Base-by-base conservation (phyloP, 2,329 filamentous ascomycete species). In the Colletotrichum shisoi region DNA sequence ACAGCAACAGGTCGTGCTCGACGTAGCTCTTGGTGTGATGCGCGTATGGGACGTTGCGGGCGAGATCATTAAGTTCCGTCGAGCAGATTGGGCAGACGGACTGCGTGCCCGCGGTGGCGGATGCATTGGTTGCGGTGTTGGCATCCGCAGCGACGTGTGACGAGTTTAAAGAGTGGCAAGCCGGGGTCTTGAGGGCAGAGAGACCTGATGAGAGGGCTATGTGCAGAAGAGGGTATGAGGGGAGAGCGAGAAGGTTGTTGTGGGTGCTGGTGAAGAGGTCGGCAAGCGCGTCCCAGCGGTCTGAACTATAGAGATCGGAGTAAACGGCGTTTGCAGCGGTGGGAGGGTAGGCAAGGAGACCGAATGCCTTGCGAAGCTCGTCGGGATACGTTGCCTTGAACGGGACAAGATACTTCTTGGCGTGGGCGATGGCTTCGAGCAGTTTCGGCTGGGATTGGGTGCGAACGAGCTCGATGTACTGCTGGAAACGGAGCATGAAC, bases 1-100 rank as follows among this genome's bases (percentile, higher is more conserved):
- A 79, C 49, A 98, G 85, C 21, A 96, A 85, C 1, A 95, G 86
- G 75, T 98, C 94, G 52, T 88, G 88, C 75, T 97, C 94, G 37
- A 98, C 92, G 69, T 93, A 91, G 75, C 93, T 97, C 83, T 96
- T 96, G 37, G 91, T 94, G 77, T 99, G 95, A 74, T 97, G 91
- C 3, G 95, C 95, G 73, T 98, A 98, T 0, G 95, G 95, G 51
- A 99, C 91, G 72, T 90, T 89, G 58, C 90, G 85, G 2, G 95
- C 94, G 40, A 99, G 85, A 73, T 94, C 91, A 77, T 98, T 98
- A 63, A 99, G 86, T 79, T 99, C 95, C 0, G 91, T 95, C 54
- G 91, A 95, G 82, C 95, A 99, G 74, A 99, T 98, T 3, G 95
- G 95, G 73, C 95, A 99, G 48, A 98, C 88, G 56, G 68, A 67